Percentiles rank a stretch among this genome's conserved stretches.
phyloP scores from a whole-genome alignment of 805 yeast species.

The Starmerella potacharoeniae region DNA sequence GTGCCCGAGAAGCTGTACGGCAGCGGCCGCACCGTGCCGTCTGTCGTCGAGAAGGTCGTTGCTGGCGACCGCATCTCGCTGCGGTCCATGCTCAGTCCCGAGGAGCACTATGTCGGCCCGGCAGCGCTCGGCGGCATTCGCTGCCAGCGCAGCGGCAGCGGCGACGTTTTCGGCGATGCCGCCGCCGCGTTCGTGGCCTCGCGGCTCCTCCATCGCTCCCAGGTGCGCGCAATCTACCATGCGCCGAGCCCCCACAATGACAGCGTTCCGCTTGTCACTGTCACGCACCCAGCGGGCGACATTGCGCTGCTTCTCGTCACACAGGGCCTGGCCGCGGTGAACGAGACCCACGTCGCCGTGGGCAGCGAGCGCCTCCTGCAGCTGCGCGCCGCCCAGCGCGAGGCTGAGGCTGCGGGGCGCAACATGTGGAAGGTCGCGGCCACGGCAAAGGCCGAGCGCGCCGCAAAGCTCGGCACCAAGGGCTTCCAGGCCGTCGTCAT shows the following conservation, averaged over 20 bases:
- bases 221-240: conserved; percentile 42
- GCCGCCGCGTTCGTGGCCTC: conserved; percentile 21
- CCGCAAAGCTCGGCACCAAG: conserved; percentile 21
- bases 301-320: conserved; percentile 56
- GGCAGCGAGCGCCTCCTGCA: conserved; percentile 54
- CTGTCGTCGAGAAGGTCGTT: conserved; percentile 65
- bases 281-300: conserved; percentile 67
- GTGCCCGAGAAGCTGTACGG: conserved; percentile 23
- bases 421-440: conserved; percentile 13
- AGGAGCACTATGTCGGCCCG: conserved; percentile 47
- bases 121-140: conserved; percentile 63
- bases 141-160: conserved; percentile 54
- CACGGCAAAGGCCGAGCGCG: conserved; percentile 39
- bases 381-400: conserved; percentile 53
- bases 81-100: conserved; percentile 39
- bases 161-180: conserved; percentile 31
- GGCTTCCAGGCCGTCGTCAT: conserved; percentile 43
- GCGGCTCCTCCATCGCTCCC: conserved; percentile 47
- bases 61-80: conserved; percentile 68
- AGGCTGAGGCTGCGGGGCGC: conserved; percentile 36
- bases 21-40: conserved; percentile 34
- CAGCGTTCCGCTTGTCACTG: conserved; percentile 34
- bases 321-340: conserved; percentile 60
- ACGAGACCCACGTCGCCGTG: conserved; percentile 65
- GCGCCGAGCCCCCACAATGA: conserved; percentile 42